These are phyloP conservation scores for Fraxinus platypoda DNA, from an alignment of 305 asterid genomes.

Conservation along the genomic window DNA sequence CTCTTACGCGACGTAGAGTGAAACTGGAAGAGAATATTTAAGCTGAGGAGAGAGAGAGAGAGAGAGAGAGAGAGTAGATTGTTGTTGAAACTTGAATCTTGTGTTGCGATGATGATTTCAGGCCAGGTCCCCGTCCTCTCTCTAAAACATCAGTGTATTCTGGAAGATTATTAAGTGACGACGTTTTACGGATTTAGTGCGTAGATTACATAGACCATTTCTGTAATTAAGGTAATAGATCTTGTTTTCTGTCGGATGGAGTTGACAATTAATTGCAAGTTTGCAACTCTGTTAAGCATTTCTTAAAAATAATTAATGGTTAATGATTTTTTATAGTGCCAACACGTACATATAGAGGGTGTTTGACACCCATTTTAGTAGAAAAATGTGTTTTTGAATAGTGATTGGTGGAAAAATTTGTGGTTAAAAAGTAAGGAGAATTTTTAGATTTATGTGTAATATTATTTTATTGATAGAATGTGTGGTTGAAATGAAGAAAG, in stretches of 20 bases:
- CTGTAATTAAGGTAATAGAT: not conserved
- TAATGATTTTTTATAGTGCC: not conserved
- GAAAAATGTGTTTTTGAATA: too few species aligned
- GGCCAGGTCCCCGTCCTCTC: conserved; percentile 8
- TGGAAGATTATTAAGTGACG: not conserved
- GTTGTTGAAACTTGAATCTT: conserved; percentile 39
- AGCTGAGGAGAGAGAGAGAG: not conserved
- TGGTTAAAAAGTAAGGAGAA: too few species aligned
- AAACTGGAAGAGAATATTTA: not conserved
- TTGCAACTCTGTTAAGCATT: not conserved
- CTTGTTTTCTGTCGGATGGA: not conserved
- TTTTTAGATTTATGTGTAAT: too few species aligned
- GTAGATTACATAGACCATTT: not conserved
- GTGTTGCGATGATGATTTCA: conserved; percentile 14
- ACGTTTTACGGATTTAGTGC: not conserved
- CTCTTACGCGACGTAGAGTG: not conserved
- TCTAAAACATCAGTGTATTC: not conserved
- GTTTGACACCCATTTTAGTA: too few species aligned
- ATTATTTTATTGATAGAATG: too few species aligned
- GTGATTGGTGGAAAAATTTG: too few species aligned
- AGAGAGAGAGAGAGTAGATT: conserved; percentile 2
- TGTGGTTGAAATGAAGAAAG: too few species aligned
- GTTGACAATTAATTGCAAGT: not conserved
- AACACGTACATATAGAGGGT: not conserved
- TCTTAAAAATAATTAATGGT: not conserved